Conservation (phyloP, 202 grass and related monocot species). For the Panicum hallii region DNA sequence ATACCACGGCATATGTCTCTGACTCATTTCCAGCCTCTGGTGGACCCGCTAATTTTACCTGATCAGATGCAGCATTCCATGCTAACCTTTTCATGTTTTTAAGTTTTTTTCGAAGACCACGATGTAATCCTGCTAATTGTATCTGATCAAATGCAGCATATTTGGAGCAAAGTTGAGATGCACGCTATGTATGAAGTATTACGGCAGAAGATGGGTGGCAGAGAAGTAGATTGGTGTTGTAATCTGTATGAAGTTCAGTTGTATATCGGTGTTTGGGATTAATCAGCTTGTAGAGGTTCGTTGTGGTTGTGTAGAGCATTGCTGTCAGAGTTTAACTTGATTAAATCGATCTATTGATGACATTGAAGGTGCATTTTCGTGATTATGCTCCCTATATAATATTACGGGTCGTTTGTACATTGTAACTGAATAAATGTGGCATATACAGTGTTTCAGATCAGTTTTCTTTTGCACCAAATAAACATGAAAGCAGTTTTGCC, state of each 20-base stretch:
- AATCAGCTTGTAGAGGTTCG: background rate
- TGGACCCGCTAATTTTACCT: background rate
- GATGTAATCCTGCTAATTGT: background rate
- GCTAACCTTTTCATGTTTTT: background rate
- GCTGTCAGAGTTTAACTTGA: background rate
- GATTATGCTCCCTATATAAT: background rate
- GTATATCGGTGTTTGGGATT: background rate
- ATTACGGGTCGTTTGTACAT: background rate
- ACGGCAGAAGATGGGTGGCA: background rate
- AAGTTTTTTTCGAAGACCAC: background rate
- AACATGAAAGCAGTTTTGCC: background rate
- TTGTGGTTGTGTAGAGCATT: background rate
- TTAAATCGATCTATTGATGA: background rate
- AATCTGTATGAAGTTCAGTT: background rate
- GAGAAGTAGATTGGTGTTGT: background rate
- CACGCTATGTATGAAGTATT: constrained; percentile 5
- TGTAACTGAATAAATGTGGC: background rate
- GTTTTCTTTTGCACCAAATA: background rate
- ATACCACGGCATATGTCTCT: background rate
- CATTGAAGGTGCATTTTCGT: background rate
- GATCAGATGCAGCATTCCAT: background rate
- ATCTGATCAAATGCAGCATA: background rate
- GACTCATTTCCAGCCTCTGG: background rate
- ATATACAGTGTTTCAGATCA: background rate
- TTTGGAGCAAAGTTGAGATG: background rate